phyloP scores from a whole-genome alignment of 2,329 filamentous ascomycete genomes.

The Lasiodiplodia theobromae region DNA sequence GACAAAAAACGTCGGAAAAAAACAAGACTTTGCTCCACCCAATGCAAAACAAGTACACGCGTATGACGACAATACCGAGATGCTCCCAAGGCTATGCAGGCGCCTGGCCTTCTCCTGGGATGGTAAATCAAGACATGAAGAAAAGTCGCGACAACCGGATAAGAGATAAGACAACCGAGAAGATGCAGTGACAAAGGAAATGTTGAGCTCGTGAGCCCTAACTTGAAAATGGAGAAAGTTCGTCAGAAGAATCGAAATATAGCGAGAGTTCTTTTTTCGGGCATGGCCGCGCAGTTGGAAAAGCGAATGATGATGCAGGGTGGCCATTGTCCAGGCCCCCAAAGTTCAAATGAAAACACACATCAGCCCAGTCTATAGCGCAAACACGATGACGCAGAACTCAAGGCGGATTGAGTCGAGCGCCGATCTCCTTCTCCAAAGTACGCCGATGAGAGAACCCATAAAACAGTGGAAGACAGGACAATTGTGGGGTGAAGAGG shows the following conservation, averaged over 20 bases:
- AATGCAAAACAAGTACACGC: constrained; percentile 23
- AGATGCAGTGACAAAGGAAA: constrained; percentile 14
- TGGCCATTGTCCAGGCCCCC: constrained; percentile 8
- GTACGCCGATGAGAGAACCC: constrained; percentile 20
- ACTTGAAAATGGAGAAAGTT: neutral
- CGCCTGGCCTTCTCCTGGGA: constrained; percentile 12
- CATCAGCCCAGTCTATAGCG: constrained; percentile 22
- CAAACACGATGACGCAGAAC: constrained; percentile 8
- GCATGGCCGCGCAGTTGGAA: neutral
- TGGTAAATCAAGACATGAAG: constrained; percentile 6
- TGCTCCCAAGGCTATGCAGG: neutral
- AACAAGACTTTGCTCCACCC: constrained; percentile 23
- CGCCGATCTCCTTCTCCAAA: constrained; percentile 21
- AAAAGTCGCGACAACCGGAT: neutral
- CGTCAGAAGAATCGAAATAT: neutral
- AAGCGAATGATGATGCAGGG: constrained; percentile 18
- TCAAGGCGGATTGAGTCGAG: constrained; percentile 15
- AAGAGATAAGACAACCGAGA: constrained; percentile 2
- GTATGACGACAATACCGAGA: constrained; percentile 23
- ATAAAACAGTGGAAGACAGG: constrained; percentile 16
- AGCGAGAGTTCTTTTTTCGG: constrained; percentile 23
- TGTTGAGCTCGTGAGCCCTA: neutral
- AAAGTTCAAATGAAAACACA: constrained; percentile 2
- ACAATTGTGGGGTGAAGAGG: constrained; percentile 23
- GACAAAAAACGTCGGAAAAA: constrained; percentile 14